Evolutionary conservation across 2,329 filamentous ascomycete species (phyloP).

Genomic region (Trichophyton mentagrophytes): DNA sequence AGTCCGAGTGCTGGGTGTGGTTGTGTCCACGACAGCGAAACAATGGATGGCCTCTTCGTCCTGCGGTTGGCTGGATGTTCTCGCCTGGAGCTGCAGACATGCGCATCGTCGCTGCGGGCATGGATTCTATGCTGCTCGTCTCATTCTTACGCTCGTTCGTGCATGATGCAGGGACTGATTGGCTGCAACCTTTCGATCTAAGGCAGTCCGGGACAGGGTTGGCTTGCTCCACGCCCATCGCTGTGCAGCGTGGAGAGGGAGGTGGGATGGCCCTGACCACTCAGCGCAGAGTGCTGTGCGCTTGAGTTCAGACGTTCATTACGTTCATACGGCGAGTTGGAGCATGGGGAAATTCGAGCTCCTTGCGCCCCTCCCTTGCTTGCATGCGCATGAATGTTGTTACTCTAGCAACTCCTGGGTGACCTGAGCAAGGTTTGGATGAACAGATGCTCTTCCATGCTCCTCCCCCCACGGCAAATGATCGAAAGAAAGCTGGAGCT

Average conservation of each 20-base stretch:
- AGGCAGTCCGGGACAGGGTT: not conserved
- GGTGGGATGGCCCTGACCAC: not conserved
- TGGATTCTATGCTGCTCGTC: not conserved
- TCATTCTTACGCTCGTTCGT: slow-evolving; percentile 1
- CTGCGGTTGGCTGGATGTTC: not conserved
- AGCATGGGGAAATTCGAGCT: not conserved
- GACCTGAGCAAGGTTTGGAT: not conserved
- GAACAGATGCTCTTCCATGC: not conserved
- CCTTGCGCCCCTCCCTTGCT: not conserved
- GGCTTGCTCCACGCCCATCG: not conserved
- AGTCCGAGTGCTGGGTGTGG: not conserved
- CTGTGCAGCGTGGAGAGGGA: not conserved
- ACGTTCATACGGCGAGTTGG: not conserved
- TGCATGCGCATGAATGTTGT: not conserved
- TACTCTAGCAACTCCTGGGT: too few relatives aligned
- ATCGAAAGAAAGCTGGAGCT: too few relatives aligned
- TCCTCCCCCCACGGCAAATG: too few relatives aligned
- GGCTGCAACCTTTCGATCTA: not conserved
- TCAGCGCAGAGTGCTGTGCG: not conserved
- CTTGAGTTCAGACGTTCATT: not conserved
- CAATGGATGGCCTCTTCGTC: not conserved
- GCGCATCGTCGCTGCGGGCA: not conserved
- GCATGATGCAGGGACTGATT: slow-evolving; percentile 2
- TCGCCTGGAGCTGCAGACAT: not conserved
- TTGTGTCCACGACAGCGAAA: not conserved